Evolutionary conservation across 169 alveolate species (phyloP), one percentile per base, ranked within the genome.

Genomic region (Babesia sp.): DNA sequence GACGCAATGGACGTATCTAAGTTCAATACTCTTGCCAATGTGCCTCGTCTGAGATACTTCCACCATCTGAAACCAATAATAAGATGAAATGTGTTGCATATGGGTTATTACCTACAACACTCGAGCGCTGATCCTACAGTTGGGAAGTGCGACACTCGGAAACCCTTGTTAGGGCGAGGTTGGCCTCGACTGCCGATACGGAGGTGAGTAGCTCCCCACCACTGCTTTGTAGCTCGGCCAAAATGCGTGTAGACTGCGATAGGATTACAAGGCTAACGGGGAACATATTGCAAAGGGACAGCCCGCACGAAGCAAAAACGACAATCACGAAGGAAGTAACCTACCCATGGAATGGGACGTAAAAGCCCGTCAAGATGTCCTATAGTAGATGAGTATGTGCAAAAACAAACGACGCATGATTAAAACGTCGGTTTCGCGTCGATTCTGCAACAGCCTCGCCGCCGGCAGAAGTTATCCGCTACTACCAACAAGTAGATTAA

Each of bases 151-250:
- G 50, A 42, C 16, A 70, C 45, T n/a, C 73, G 42, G 56, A 81
- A 81, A 2, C 89, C 89, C 51, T 72, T 81, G 41, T 81, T 81
- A 4, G 89, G 89, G 14, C 89, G 70, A 20, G 83, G 89, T 29
- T 81, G 89, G 20, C 55, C 59, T 11, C 89, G 76, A 28, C 89
- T 55, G 42, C 89, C 89, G 22, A 81, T 60, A 29, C 89, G 66
- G n/a, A 81, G 42, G 34, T 81, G 89, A 51, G 80, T 64, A 26
- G 73, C 71, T 81, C 89, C 89, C 85, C 89, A 81, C 89, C 89
- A 81, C 70, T 81, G 89, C 80, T 72, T 81, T 8, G 84, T 64
- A 33, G 71, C 44, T 44, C 81, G 53, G 26, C 68, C 66, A 42
- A 56, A 48, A 11, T 46, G 54, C 24, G 71, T 36, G 28, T 64